These are phyloP conservation scores for Pseudogymnoascus sp. DNA, from an alignment of 2,329 filamentous ascomycete genomes.

Conservation along the genomic window DNA sequence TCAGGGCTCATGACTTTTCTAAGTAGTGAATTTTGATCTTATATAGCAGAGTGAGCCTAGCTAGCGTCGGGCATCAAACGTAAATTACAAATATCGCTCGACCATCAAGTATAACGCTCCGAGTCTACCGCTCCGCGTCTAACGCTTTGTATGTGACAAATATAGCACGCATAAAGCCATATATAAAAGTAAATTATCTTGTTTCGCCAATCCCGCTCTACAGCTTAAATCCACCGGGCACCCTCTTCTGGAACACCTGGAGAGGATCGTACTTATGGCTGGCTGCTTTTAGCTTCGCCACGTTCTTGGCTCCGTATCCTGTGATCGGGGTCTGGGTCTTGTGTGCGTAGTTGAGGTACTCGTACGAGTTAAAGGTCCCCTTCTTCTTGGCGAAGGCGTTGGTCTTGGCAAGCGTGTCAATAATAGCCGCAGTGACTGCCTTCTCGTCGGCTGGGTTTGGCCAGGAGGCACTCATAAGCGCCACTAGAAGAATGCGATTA, in stretches of 20 bases:
- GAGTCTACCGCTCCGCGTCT: neutral
- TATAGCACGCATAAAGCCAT: neutral
- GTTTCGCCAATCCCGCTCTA: neutral
- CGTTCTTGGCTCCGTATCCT: constrained; percentile 34
- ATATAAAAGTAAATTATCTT: neutral
- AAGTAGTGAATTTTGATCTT: neutral
- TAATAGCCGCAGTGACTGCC: neutral
- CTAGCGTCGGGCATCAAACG: neutral
- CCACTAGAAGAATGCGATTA: constrained; percentile 4
- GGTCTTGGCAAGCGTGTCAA: neutral
- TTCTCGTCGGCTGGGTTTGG: neutral
- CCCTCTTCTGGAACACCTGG: constrained; percentile 28
- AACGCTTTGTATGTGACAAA: neutral
- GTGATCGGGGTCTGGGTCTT: constrained; percentile 33
- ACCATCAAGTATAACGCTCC: neutral
- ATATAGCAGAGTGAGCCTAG: neutral
- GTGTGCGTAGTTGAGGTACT: constrained; percentile 39
- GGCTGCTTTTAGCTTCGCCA: constrained; percentile 27
- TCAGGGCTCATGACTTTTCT: neutral
- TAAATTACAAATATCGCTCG: neutral
- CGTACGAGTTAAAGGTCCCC: constrained; percentile 10
- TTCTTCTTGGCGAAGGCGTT: neutral
- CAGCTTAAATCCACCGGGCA: constrained; percentile 14
- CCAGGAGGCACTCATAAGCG: constrained; percentile 6
- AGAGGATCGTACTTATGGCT: constrained; percentile 30